Base-by-base conservation (phyloP, 208 protist species). In the Trypanosoma congolense region DNA sequence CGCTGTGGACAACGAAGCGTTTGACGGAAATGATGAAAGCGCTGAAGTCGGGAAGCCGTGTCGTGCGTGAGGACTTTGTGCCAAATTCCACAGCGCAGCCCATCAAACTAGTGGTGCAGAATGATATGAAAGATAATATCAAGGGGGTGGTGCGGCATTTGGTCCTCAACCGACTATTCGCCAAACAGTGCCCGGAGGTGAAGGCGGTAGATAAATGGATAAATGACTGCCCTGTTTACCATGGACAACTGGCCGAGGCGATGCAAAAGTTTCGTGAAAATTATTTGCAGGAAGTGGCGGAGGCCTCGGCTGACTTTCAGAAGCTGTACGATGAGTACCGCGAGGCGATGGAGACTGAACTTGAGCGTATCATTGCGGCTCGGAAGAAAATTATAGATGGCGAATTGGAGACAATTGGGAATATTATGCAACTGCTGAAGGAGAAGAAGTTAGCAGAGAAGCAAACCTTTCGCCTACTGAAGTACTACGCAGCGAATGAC, bases 401-500 rank as follows among this genome's bases (percentile, higher is more conserved):
- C 5, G 77, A 93, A 74, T 59, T 90, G 19, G 54, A 75, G 18
- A 48, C 46, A 31, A 83, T 91, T 46, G 67, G 70, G 5, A 55
- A 56, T 12, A 91, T 93, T 44, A 57, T 65, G 18, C 41, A 47
- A 9, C 56, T 57, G 22, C 53, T 93, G 0, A 76, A 77, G 25
- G 70, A 78, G 29, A 42, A 74, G 22, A 83, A 80, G 56, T 50
- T 93, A 49, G 77, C 83, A 16, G 83, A 90, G 50, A 93, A 93
- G 69, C 56, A 47, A 29, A 59, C 64, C 35, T 93, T 91, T 49
- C 82, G 83, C 0, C 48, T 89, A 28, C 70, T 93, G 25, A 93
- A 93, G 66, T 93, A 91, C 65, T 93, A 93, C 57, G 64, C 87
- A 28, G 83, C 80, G 46, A 93, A 93, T 56, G 82, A 90, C 59